Base-by-base conservation (phyloP, 768 basidiomycete genomes). In the Podaxis pistillaris region DNA sequence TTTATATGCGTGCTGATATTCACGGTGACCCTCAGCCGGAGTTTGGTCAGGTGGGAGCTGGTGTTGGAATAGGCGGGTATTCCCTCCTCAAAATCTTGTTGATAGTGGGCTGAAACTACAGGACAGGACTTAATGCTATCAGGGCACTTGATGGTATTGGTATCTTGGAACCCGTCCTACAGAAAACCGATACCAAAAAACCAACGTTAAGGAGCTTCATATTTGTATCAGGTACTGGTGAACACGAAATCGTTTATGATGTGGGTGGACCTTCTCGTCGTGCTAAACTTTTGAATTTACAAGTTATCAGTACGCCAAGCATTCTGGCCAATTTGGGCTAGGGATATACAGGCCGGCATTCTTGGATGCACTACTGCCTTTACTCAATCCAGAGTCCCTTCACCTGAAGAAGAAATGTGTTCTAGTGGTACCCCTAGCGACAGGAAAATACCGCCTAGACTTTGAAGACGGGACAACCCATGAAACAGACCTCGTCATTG, bases 31-130 rank as follows among this genome's bases (percentile, higher is more conserved):
- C 59, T 0, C 66, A 85, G 83, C 66, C 76, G 15, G 74, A 75
- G 55, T 84, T 83, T 62, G 78, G 75, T 26, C 82, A 85, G 70
- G 75, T 84, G 44, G 84, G 85, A 9, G 83, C 83, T n/a, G 83
- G 83, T 11, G 78, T 86, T 47, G 81, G 77, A 17, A 63, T 86
- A 22, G 83, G 83, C 81, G 56, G 64, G 71, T 55, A 36, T 17
- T 28, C n/a, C n/a, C 22, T 8, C 37, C 37, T 50, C 19, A 17
- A 22, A 17, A 22, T 15, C 28, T 26, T 15, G 5, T 56, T 24
- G 13, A 38, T 30, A 44, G 15, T 41, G 53, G 49, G 57, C 55
- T 51, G 24, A 56, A 36, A 15, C 57, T 11, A 2, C 17, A 9
- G 37, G 13, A 26, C 44, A 84, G 82, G 84, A 1, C 77, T 82